phyloP scores from a whole-genome alignment of 257 asterid species.

The Capsicum baccatum region DNA sequence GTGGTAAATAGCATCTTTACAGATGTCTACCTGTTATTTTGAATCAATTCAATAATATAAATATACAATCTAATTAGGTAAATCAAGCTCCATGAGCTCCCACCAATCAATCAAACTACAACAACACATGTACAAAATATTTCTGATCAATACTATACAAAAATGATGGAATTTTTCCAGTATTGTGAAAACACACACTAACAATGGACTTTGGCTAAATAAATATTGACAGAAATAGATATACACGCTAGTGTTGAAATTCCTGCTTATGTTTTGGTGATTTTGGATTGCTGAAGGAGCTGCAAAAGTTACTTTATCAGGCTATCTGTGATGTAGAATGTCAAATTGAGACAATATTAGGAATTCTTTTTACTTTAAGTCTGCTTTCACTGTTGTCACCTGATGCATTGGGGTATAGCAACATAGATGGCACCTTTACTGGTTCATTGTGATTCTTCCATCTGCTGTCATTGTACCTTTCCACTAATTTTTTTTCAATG shows the following conservation, averaged over 20 bases:
- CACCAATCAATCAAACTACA: too few relatives aligned
- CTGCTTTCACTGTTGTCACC: constrained; percentile 32
- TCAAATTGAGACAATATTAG: constrained; percentile 39
- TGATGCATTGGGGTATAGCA: constrained; percentile 41
- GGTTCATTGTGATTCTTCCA: constrained; percentile 40
- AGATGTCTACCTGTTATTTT: too few relatives aligned
- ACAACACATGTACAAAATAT: too few relatives aligned
- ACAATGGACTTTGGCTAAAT: neutral
- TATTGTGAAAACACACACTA: neutral
- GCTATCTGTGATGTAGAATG: neutral
- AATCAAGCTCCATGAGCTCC: too few relatives aligned
- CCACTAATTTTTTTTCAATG: constrained; percentile 32
- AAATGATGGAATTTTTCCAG: too few relatives aligned
- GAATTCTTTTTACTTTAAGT: constrained; percentile 45
- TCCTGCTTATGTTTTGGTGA: neutral
- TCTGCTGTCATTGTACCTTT: constrained; percentile 35
- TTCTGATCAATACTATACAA: too few relatives aligned
- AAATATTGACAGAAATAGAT: neutral
- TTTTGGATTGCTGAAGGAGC: neutral
- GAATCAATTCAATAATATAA: too few relatives aligned
- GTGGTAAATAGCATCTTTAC: too few relatives aligned
- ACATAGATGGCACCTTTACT: constrained; percentile 39
- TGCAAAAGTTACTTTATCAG: neutral
- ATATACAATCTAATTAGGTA: too few relatives aligned
- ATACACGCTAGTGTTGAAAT: neutral